phyloP scores from a whole-genome alignment of 768 basidiomycete species.

The Phylloporus sp. region DNA sequence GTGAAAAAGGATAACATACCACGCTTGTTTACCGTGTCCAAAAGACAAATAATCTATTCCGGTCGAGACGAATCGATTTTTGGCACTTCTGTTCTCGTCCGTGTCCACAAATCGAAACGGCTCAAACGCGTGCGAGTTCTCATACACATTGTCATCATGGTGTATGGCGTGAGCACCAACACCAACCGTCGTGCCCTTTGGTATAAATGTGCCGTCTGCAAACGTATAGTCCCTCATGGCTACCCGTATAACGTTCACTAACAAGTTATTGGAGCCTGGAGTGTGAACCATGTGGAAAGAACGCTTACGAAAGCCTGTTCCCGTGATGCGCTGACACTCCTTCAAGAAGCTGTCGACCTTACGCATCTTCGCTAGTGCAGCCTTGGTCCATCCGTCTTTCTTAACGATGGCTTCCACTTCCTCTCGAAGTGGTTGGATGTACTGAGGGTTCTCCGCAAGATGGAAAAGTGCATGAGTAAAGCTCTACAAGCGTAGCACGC shows the following conservation, averaged over 20 bases:
- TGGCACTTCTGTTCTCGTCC: too few relatives aligned
- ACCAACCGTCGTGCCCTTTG: not conserved
- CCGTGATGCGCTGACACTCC: not conserved
- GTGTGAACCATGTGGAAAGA: too few relatives aligned
- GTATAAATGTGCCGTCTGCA: not conserved
- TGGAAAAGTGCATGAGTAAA: not conserved
- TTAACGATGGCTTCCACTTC: not conserved
- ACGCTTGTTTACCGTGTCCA: not conserved
- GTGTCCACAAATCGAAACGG: not conserved
- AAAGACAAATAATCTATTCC: not conserved
- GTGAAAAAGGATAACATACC: slow-evolving; percentile 1
- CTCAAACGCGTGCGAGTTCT: not conserved
- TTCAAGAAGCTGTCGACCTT: not conserved
- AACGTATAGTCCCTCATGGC: not conserved
- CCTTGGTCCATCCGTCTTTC: not conserved
- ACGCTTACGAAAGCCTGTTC: too few relatives aligned
- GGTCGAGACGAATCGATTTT: not conserved
- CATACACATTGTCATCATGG: not conserved
- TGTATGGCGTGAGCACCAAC: not conserved
- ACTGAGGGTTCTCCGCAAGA: not conserved
- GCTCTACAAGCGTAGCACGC: too few relatives aligned
- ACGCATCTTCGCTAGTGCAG: not conserved
- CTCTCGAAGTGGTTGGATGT: not conserved
- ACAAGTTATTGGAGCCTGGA: too few relatives aligned
- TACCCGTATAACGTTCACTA: not conserved